Conservation (phyloP, 2,329 filamentous ascomycete species). For the Myriosclerotinia duriaeana region DNA sequence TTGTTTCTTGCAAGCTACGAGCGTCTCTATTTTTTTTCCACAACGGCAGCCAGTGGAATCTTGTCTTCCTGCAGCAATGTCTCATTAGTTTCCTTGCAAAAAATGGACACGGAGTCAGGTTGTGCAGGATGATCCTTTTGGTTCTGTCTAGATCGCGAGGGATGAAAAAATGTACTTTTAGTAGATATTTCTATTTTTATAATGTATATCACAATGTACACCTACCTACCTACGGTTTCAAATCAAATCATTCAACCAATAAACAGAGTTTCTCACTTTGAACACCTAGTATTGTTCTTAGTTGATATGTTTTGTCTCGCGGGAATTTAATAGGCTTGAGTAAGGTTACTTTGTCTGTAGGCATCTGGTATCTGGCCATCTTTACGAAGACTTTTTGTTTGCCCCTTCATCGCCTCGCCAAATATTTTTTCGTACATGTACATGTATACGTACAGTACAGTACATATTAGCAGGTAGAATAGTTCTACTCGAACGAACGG, state of each 20-base stretch:
- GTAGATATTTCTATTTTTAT: background rate
- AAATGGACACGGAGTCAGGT: background rate
- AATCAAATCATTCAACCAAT: too few species aligned
- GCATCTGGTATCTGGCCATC: too few species aligned
- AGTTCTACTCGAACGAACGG: too few species aligned
- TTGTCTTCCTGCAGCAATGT: background rate
- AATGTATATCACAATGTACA: background rate
- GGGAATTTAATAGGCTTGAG: background rate
- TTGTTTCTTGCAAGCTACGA: too few species aligned
- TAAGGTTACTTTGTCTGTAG: background rate
- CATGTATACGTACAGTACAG: too few species aligned
- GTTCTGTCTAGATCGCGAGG: background rate
- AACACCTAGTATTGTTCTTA: too few species aligned
- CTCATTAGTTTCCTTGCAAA: constrained; percentile 9
- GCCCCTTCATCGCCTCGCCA: constrained; percentile 7
- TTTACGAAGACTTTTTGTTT: too few species aligned
- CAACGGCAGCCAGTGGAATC: background rate
- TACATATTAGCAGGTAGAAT: too few species aligned
- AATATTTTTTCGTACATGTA: background rate
- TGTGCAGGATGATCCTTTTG: background rate
- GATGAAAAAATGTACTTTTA: background rate
- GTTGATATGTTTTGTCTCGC: too few species aligned
- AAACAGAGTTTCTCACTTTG: too few species aligned
- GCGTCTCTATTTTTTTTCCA: background rate
- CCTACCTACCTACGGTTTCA: too few species aligned